Percentiles rank a stretch among this genome's conserved stretches.
phyloP scores from a whole-genome alignment of 257 asterid species.

The Pogostemon cablin region DNA sequence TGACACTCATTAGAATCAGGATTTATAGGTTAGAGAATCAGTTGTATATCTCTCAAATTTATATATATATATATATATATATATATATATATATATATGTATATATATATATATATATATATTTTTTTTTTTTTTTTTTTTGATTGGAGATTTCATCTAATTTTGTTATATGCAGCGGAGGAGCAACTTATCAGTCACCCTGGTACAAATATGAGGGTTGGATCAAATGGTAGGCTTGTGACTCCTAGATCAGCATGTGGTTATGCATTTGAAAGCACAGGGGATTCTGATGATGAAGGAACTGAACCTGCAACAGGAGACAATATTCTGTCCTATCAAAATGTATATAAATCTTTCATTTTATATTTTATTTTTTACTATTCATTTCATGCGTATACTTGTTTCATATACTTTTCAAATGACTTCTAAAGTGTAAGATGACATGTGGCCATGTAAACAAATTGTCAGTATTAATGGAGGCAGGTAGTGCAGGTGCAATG shows the following conservation, averaged over 20 bases:
- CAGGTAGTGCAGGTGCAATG: constrained; percentile 19
- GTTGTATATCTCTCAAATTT: neutral
- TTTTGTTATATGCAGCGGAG: constrained; percentile 44
- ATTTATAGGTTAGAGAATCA: neutral
- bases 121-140: too few species aligned
- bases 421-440: constrained; percentile 15
- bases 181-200: constrained; percentile 45
- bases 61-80: too few species aligned
- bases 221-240: constrained; percentile 64
- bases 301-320: constrained; percentile 53
- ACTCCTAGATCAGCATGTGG: constrained; percentile 65
- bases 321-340: constrained; percentile 44
- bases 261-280: constrained; percentile 62
- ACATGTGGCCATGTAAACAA: constrained; percentile 15
- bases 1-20: constrained; percentile 1
- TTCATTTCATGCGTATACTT: constrained; percentile 1
- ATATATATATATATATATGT: too few species aligned
- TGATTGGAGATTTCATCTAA: constrained; percentile 3
- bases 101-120: too few species aligned
- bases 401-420: constrained; percentile 8
- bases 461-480: constrained; percentile 18
- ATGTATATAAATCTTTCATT: constrained; percentile 39
- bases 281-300: constrained; percentile 71
- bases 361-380: constrained; percentile 6
- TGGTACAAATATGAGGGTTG: constrained; percentile 52